phyloP scores from a whole-genome alignment of 2,329 filamentous ascomycete genomes.

The Trichoderma sp. region DNA sequence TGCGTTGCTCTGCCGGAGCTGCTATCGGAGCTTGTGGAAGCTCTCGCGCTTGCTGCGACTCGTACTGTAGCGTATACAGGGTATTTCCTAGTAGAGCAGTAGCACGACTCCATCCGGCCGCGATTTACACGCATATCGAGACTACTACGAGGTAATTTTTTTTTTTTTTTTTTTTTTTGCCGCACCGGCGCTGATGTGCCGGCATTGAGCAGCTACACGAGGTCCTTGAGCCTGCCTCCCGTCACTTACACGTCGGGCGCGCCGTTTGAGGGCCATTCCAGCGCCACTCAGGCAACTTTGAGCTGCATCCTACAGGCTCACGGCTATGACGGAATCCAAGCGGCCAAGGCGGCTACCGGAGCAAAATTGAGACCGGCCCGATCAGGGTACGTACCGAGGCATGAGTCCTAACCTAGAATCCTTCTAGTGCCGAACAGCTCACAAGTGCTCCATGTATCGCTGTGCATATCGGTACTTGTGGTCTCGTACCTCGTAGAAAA shows the following conservation, averaged over 20 bases:
- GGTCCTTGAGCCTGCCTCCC: slow-evolving; percentile 2
- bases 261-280: slow-evolving; percentile 17
- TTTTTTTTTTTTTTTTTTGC: background rate
- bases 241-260: slow-evolving; percentile 17
- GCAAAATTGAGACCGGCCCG: slow-evolving; percentile 24
- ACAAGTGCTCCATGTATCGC: background rate
- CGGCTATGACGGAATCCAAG: slow-evolving; percentile 22
- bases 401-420: background rate
- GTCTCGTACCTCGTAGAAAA: background rate
- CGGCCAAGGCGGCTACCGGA: slow-evolving; percentile 25
- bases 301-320: background rate
- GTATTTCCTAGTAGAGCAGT: background rate
- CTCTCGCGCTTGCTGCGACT: background rate
- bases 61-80: background rate
- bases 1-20: background rate
- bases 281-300: background rate
- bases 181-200: slow-evolving; percentile 5
- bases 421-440: background rate
- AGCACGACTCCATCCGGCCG: background rate
- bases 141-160: no score
- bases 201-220: slow-evolving; percentile 6
- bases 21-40: background rate
- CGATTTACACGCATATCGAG: background rate
- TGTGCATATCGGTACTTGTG: background rate
- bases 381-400: slow-evolving; percentile 21